Conservation (phyloP, 1,284 basidiomycete species). For the Trichosporon asahii region DNA sequence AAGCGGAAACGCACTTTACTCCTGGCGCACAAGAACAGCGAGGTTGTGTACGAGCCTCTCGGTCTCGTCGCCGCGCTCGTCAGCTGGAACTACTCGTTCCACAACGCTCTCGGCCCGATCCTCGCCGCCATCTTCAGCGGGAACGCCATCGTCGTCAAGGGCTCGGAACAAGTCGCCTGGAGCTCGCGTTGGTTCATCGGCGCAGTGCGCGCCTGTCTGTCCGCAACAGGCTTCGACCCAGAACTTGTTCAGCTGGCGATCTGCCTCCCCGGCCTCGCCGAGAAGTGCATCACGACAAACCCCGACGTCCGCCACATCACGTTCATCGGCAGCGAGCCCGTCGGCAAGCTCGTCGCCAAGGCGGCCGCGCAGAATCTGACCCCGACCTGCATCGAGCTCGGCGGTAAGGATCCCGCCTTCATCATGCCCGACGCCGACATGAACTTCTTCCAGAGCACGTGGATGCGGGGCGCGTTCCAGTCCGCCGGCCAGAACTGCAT, state of each 20-base stretch:
- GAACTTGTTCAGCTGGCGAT: conserved; percentile 79
- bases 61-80: conserved; percentile 90
- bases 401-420: conserved; percentile 60
- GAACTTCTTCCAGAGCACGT: conserved; percentile 54
- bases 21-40: conserved; percentile 72
- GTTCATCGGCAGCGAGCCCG: conserved; percentile 85
- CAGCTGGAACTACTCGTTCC: conserved; percentile 72
- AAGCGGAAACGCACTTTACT: conserved; percentile 69
- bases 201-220: conserved; percentile 69
- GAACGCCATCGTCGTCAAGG: conserved; percentile 87
- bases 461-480: conserved; percentile 75
- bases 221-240: conserved; percentile 69
- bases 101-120: conserved; percentile 91
- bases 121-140: conserved; percentile 85
- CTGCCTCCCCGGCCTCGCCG: conserved; percentile 83
- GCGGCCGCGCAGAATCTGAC: conserved; percentile 82
- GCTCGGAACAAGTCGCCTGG: conserved; percentile 89
- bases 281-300: conserved; percentile 69
- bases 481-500: conserved; percentile 87
- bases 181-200: conserved; percentile 75
- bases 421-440: conserved; percentile 55
- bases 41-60: conserved; percentile 83
- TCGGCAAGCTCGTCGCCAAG: conserved; percentile 76
- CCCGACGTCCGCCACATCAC: conserved; percentile 67
- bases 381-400: conserved; percentile 85